These are phyloP conservation scores for Omphalotus guepiniiformis DNA, from an alignment of 768 basidiomycete genomes.

Conservation along the genomic window DNA sequence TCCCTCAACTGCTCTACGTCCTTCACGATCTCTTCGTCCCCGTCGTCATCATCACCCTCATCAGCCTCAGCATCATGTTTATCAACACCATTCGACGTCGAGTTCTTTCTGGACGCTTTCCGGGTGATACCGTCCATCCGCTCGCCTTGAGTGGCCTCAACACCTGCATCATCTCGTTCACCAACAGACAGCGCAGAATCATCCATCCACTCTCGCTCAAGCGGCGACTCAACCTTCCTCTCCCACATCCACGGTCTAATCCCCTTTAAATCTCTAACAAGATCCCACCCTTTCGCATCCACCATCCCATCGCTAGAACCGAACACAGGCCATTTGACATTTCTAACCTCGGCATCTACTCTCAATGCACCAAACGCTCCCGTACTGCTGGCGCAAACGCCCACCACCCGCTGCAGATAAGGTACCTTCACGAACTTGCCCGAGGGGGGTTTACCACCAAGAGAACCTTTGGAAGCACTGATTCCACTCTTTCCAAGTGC, in stretches of 20 bases:
- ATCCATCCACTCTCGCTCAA: constrained; percentile 26
- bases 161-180: background rate
- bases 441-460: constrained; percentile 39
- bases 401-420: constrained; percentile 78
- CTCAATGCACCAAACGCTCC: constrained; percentile 87
- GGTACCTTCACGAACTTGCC: constrained; percentile 80
- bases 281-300: constrained; percentile 8
- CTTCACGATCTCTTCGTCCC: constrained; percentile 27
- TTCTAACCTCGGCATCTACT: constrained; percentile 59
- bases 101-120: background rate
- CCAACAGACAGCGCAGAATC: too few relatives aligned
- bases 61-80: constrained; percentile 11
- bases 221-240: constrained; percentile 33
- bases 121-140: background rate
- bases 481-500: constrained; percentile 18
- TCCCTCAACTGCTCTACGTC: constrained; percentile 32
- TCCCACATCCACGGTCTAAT: constrained; percentile 59
- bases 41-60: constrained; percentile 33
- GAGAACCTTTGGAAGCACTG: constrained; percentile 6
- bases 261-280: constrained; percentile 47
- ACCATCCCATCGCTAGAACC: constrained; percentile 31
- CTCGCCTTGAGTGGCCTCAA: background rate
- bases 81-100: background rate
- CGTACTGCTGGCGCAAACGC: constrained; percentile 80
- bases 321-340: constrained; percentile 43